Conservation (phyloP, 208 protist genomes). For the Angomonas ambiguus region DNA sequence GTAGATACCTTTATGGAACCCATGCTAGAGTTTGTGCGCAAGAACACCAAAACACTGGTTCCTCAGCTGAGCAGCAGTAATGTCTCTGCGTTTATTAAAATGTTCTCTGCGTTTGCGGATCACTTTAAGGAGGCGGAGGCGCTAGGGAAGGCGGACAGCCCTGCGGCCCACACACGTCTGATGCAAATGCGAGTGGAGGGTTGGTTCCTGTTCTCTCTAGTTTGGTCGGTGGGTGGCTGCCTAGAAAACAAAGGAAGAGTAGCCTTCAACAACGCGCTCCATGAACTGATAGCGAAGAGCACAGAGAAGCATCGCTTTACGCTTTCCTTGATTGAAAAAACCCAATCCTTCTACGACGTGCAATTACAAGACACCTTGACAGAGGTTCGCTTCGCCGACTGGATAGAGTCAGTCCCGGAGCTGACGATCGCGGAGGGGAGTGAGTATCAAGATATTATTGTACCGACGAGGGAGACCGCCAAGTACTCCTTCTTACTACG, state of each 20-base stretch:
- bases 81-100: constrained; percentile 78
- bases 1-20: constrained; percentile 66
- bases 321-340: constrained; percentile 65
- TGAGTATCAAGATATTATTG: constrained; percentile 94
- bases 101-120: constrained; percentile 65
- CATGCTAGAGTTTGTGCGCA: constrained; percentile 81
- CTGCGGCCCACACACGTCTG: constrained; percentile 27
- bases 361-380: constrained; percentile 52
- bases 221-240: constrained; percentile 92
- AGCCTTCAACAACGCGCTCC: constrained; percentile 79
- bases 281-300: constrained; percentile 37
- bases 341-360: constrained; percentile 84
- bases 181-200: constrained; percentile 80
- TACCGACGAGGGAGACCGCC: constrained; percentile 92
- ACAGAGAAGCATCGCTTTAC: constrained; percentile 59
- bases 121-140: constrained; percentile 40
- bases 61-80: constrained; percentile 67
- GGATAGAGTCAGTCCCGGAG: constrained; percentile 79
- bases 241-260: constrained; percentile 75
- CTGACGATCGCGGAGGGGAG: constrained; percentile 70
- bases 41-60: constrained; percentile 68
- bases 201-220: constrained; percentile 91
- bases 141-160: constrained; percentile 21
- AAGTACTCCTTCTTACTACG: constrained; percentile 90
- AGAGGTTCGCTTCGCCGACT: constrained; percentile 76